These are phyloP conservation scores for Colletotrichum limetticola DNA, from an alignment of 2,329 filamentous ascomycete species.

Conservation along the genomic window DNA sequence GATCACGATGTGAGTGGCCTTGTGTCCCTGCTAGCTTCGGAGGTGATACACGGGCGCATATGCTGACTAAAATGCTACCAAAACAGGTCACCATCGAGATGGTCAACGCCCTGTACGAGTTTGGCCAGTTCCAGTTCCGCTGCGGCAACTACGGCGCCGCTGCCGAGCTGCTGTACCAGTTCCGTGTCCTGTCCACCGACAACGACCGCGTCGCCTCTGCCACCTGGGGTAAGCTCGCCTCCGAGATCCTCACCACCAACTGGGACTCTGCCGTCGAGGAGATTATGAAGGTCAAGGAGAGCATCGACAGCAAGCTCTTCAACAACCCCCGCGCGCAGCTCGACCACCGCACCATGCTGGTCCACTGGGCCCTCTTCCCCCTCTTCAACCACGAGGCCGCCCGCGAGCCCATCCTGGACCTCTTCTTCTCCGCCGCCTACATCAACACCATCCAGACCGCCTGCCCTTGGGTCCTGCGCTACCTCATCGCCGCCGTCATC, in stretches of 20 bases:
- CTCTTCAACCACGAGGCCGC: conserved; percentile 97
- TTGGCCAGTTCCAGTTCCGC: conserved; percentile 97
- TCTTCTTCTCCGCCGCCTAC: conserved; percentile 96
- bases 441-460: conserved; percentile 99
- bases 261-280: conserved; percentile 96
- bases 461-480: conserved; percentile 96
- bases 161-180: conserved; percentile 94
- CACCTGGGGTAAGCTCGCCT: conserved; percentile 97
- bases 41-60: conserved; percentile 1
- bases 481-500: conserved; percentile 93
- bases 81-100: conserved; percentile 86
- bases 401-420: conserved; percentile 90
- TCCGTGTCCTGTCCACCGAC: conserved; percentile 97
- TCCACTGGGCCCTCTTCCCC: conserved; percentile 98
- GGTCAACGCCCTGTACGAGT: conserved; percentile 96
- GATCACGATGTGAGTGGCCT: conserved; percentile 81
- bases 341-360: conserved; percentile 94
- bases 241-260: conserved; percentile 92
- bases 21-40: background rate
- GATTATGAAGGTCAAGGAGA: conserved; percentile 88
- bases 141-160: conserved; percentile 93
- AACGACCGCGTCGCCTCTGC: conserved; percentile 97
- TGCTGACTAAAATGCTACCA: conserved; percentile 10
- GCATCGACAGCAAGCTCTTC: conserved; percentile 94
- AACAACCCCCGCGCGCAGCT: conserved; percentile 96